Base-by-base conservation (phyloP, 2,329 filamentous ascomycete species). In the Malbranchea zuffiana region DNA sequence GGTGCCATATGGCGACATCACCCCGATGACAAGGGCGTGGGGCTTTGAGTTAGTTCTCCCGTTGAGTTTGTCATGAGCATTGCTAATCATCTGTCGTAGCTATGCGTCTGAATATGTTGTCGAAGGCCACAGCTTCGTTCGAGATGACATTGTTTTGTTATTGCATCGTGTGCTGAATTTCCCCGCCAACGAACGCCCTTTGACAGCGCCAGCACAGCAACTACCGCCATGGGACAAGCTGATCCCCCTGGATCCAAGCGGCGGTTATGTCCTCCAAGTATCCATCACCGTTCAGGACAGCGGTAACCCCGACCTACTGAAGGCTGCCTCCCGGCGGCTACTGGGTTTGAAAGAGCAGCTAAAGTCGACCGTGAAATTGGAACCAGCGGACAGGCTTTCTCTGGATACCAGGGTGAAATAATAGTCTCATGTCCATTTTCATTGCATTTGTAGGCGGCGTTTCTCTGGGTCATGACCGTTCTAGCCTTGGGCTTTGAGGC, bases 371-470 rank as follows among this genome's bases (percentile, higher is more conserved):
- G 67, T 79, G 15, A 69, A 72, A 35, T 50, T 80, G 46, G 62
- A 67, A 31, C 63, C 70, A 30, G 72, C 70, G 1, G 73, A 79
- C 53, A 62, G 75, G 33, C 54, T 79, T 33, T 61, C 69, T 17
- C 56, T 79, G 44, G 74, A 79, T 50, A 74, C 74, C 3, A 63
- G 74, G 39, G 69, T 75, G 25, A 75, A 69, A 52, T 72, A 30
- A 63, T 51, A 37, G 11, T 10, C 18, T 19, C 28, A 32, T 13
- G 38, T 47, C 36, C 13, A 6, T 42, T 45, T 45, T n/a, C n/a
- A n/a, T n/a, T n/a, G n/a, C n/a, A n/a, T n/a, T n/a, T n/a, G n/a
- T n/a, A n/a, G n/a, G n/a, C n/a, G n/a, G n/a, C n/a, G n/a, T n/a
- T n/a, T n/a, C n/a, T n/a, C n/a, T n/a, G n/a, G n/a, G n/a, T n/a